Percentiles rank a stretch among this genome's conserved stretches.
These are phyloP conservation scores for Aphanomyces stellatus DNA, from an alignment of 352 stramenopile species.

Conservation along the genomic window DNA sequence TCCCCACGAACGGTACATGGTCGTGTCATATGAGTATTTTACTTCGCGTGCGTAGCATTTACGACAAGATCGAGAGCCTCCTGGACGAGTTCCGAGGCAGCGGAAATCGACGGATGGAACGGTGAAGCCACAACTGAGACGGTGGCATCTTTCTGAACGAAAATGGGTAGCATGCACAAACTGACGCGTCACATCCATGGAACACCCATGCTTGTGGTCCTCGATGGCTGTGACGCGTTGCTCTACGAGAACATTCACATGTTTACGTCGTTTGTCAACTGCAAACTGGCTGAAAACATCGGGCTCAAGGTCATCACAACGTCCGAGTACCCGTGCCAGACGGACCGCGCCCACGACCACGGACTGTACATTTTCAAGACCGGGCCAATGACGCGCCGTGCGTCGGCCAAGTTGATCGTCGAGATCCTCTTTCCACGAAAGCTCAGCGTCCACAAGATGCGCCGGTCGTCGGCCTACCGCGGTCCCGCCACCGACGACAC, in stretches of 20 bases:
- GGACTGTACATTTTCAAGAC: conserved; percentile 3
- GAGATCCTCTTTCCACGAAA: not conserved
- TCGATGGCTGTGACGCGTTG: not conserved
- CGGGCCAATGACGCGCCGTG: not conserved
- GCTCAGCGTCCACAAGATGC: not conserved
- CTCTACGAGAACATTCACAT: not conserved
- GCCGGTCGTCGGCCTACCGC: not conserved
- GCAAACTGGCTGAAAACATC: not conserved
- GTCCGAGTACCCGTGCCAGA: not conserved
- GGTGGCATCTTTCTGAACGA: not conserved
- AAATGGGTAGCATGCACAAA: not conserved
- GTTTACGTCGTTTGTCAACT: not conserved
- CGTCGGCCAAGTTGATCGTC: conserved; percentile 5
- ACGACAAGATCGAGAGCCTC: not conserved
- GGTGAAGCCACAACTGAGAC: not conserved
- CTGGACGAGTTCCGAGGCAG: not conserved
- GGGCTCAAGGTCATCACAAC: not conserved
- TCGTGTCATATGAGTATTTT: not conserved
- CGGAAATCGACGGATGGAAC: not conserved
- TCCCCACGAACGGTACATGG: not conserved
- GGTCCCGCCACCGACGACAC: not conserved
- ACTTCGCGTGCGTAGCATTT: not conserved
- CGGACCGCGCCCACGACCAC: conserved; percentile 2
- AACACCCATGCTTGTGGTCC: not conserved
- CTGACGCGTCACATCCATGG: conserved; percentile 2